A percentile compares a stretch with the other conserved stretches of the same genome.
Conservation (phyloP, 495 filamentous ascomycete genomes). For the Penicillium robsamsonii region DNA sequence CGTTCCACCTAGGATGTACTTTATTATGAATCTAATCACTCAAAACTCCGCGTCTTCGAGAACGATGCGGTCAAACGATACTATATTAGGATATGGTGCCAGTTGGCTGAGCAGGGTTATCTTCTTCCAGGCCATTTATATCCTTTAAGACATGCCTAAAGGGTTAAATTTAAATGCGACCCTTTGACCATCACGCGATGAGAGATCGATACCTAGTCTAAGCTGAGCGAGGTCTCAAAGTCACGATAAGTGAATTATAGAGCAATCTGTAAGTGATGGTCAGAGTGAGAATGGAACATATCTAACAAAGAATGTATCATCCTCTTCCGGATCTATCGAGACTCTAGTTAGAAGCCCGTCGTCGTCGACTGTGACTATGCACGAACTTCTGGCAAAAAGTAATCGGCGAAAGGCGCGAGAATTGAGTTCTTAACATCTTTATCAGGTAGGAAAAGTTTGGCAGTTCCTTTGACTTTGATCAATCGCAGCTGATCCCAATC, state of each 20-base stretch:
- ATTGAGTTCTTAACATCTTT: slow-evolving; percentile 15
- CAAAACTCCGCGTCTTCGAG: slow-evolving; percentile 33
- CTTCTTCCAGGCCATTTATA: slow-evolving; percentile 35
- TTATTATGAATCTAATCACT: slow-evolving; percentile 41
- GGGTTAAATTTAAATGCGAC: slow-evolving; percentile 26
- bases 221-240: slow-evolving; percentile 21
- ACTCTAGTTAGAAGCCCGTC: slow-evolving; percentile 22
- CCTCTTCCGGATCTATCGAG: slow-evolving; percentile 26
- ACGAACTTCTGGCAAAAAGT: slow-evolving; percentile 16
- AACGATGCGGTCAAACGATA: slow-evolving; percentile 37
- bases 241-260: slow-evolving; percentile 7
- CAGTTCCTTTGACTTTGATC: slow-evolving; percentile 25
- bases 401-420: slow-evolving; percentile 19
- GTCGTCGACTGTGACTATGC: slow-evolving; percentile 23
- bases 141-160: slow-evolving; percentile 14
- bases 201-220: slow-evolving; percentile 15
- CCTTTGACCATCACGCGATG: slow-evolving; percentile 9
- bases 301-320: slow-evolving; percentile 18
- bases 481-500: slow-evolving; percentile 22
- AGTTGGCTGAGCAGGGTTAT: slow-evolving; percentile 33
- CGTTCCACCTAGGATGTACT: slow-evolving; percentile 33
- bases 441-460: slow-evolving; percentile 24
- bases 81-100: slow-evolving; percentile 33
- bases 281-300: slow-evolving; percentile 20
- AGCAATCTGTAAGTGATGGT: slow-evolving; percentile 18